Percentiles rank a stretch among this genome's conserved stretches.
Conservation (phyloP, 2,329 filamentous ascomycete genomes). For the Fusarium clavum region DNA sequence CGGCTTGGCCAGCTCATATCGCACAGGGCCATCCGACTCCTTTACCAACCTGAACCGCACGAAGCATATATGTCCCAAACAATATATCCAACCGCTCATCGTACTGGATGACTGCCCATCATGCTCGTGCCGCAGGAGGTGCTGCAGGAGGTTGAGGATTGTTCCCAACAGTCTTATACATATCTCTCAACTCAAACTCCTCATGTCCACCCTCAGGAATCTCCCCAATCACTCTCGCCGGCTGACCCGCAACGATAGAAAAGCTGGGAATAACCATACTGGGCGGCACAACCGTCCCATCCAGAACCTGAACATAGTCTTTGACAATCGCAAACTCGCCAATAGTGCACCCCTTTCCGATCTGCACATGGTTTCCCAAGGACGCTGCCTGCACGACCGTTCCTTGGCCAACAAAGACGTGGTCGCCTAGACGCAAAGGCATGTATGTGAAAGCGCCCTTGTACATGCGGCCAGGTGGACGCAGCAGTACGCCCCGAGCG, state of each 20-base stretch:
- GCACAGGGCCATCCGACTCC: too few species aligned
- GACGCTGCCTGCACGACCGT: conserved; percentile 85
- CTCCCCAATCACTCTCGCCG: conserved; percentile 84
- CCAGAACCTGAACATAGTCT: conserved; percentile 89
- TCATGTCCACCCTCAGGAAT: conserved; percentile 77
- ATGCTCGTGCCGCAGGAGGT: conserved; percentile 44
- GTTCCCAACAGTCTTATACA: conserved; percentile 74
- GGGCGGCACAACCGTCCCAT: conserved; percentile 83
- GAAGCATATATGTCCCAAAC: not conserved
- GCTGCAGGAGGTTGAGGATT: conserved; percentile 55
- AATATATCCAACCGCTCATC: not conserved
- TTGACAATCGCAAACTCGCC: conserved; percentile 92
- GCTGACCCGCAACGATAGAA: conserved; percentile 86
- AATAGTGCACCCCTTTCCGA: conserved; percentile 81
- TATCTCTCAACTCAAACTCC: conserved; percentile 71
- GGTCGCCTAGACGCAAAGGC: conserved; percentile 91
- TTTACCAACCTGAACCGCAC: not conserved
- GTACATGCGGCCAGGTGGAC: conserved; percentile 85
- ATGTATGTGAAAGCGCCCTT: conserved; percentile 85
- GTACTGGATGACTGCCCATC: not conserved
- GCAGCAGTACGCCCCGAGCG: conserved; percentile 79
- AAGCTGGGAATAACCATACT: conserved; percentile 95
- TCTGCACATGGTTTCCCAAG: conserved; percentile 86
- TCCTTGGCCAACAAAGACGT: conserved; percentile 85
- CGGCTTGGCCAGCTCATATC: not conserved